phyloP scores from a whole-genome alignment of 768 basidiomycete genomes.

The Podaxis sp. region DNA sequence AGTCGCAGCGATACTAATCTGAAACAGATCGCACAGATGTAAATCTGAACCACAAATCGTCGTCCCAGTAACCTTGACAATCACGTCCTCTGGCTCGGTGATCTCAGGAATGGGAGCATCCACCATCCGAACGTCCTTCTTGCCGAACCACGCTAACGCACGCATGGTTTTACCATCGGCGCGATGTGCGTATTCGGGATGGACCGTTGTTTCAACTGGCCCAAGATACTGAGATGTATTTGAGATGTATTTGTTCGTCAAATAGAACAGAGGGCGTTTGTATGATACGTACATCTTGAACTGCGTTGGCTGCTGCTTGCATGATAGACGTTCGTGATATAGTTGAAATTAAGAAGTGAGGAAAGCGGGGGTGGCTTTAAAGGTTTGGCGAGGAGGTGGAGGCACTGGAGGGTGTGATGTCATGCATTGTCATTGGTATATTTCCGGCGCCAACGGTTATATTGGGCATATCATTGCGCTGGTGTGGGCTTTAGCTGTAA shows the following conservation, averaged over 20 bases:
- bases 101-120: slow-evolving; percentile 50
- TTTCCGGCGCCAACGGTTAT: too few relatives aligned
- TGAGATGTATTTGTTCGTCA: neutral
- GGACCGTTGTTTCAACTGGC: slow-evolving; percentile 34
- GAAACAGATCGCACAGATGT: slow-evolving; percentile 37
- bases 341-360: too few relatives aligned
- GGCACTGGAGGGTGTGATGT: too few relatives aligned
- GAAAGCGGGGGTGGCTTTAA: too few relatives aligned
- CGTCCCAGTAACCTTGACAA: slow-evolving; percentile 72
- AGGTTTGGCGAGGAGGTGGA: too few relatives aligned
- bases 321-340: slow-evolving; percentile 13
- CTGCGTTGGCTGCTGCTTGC: slow-evolving; percentile 31
- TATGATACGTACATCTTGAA: slow-evolving; percentile 24
- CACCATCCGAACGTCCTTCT: slow-evolving; percentile 41
- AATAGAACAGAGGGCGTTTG: neutral
- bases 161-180: slow-evolving; percentile 59
- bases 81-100: slow-evolving; percentile 72
- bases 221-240: slow-evolving; percentile 32
- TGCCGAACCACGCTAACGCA: slow-evolving; percentile 68
- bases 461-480: too few relatives aligned
- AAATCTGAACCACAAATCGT: slow-evolving; percentile 72
- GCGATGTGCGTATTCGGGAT: slow-evolving; percentile 45
- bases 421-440: too few relatives aligned
- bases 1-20: neutral
- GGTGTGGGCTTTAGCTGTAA: too few relatives aligned